Base-by-base conservation (phyloP, 495 filamentous ascomycete species). In the Aspergillus homomorphus region DNA sequence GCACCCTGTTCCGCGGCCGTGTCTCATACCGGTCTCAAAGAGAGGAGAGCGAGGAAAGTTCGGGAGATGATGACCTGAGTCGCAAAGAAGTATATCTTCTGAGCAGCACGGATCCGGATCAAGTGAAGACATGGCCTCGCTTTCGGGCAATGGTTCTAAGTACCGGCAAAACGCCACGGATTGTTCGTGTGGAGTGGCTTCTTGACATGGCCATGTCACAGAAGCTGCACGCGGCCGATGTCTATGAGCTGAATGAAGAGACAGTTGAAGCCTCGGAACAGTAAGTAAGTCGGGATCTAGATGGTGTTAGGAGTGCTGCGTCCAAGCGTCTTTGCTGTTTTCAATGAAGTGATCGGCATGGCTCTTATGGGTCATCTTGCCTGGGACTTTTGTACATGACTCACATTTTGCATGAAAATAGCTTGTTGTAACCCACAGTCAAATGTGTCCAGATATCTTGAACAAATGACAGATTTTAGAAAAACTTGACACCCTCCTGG, bases 401-500 rank as follows among this genome's bases (percentile, higher is more conserved):
- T 42, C 44, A 57, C 45, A 38, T 56, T 52, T 21, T 41, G 33
- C 26, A 50, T 62, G 60, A 46, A 41, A 54, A 45, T 51, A 58
- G 45, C 33, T 45, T 33, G 33, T 30, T 41, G 51, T 49, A 42
- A n/a, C 22, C 46, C 33, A 28, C 28, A 45, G 15, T 38, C 33
- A 14, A n/a, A 38, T 38, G 8, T 38, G 33, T 38, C 33, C 33
- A 14, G 33, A 38, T 38, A 38, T 38, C 12, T 2, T 1, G 51
- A 23, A 43, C 16, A 23, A 6, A 54, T 43, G 23, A 33, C 10
- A 45, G 28, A 19, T 4, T 58, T 77, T 77, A 98, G 69, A 97
- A 97, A 77, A 98, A 98, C 76, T 98, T 98, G 58, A 97, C 90
- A 53, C 94, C 94, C 66, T 86, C 83, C 57, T 88, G 84, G 62